Conservation (phyloP, 768 basidiomycete species). For the Phaffia tasmanica region DNA sequence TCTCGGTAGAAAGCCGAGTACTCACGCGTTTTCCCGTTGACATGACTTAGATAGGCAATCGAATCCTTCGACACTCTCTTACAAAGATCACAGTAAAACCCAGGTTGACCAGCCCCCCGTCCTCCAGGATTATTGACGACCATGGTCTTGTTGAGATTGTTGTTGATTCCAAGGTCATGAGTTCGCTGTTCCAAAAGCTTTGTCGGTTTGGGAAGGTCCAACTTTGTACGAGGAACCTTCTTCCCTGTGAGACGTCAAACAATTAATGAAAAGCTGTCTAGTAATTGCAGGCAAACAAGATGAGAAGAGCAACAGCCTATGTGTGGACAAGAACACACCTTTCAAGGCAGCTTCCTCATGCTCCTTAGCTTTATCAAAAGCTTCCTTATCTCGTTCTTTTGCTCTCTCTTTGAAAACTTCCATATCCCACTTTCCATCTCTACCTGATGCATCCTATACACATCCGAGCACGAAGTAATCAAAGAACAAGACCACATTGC, state of each 20-base stretch:
- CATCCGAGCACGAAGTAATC: no score
- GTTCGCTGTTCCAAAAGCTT: slow-evolving; percentile 86
- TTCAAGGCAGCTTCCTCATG: slow-evolving; percentile 49
- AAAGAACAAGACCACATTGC: no score
- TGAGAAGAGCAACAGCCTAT: slow-evolving; percentile 1
- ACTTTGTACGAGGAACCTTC: slow-evolving; percentile 37
- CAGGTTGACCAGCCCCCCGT: slow-evolving; percentile 77
- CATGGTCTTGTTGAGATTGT: slow-evolving; percentile 89
- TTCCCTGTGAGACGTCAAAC: slow-evolving; percentile 51
- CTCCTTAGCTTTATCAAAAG: slow-evolving; percentile 64
- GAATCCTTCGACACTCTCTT: slow-evolving; percentile 86
- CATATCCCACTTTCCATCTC: slow-evolving; percentile 74
- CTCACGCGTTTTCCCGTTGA: slow-evolving; percentile 87
- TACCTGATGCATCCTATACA: slow-evolving; percentile 19
- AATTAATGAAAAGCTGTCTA: background rate
- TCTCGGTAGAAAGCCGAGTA: slow-evolving; percentile 27
- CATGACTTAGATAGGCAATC: slow-evolving; percentile 85
- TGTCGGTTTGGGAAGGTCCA: slow-evolving; percentile 80
- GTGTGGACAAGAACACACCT: slow-evolving; percentile 43
- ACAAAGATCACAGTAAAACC: slow-evolving; percentile 88
- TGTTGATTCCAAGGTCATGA: slow-evolving; percentile 72
- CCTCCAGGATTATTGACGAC: slow-evolving; percentile 72
- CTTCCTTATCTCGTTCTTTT: slow-evolving; percentile 46
- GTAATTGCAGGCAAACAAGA: background rate
- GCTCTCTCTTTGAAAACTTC: slow-evolving; percentile 44